A percentile compares a stretch with the other conserved stretches of the same genome.
These are phyloP conservation scores for Meyerozyma sp. DNA, from an alignment of 1,139 yeast species.

Conservation along the genomic window DNA sequence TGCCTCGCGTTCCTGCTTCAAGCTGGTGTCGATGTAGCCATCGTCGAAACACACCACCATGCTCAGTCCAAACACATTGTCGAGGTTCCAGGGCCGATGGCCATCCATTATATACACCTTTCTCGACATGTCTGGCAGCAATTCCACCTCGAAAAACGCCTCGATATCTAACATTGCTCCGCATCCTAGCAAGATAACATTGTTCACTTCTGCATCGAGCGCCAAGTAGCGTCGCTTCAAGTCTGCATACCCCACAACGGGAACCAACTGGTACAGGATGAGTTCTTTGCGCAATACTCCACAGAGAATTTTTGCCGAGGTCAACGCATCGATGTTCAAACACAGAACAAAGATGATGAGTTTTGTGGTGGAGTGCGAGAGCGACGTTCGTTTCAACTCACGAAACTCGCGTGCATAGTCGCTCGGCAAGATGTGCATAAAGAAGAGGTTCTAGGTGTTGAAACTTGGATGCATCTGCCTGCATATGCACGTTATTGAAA, in stretches of 20 bases:
- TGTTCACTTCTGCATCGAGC: constrained; percentile 72
- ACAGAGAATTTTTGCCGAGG: constrained; percentile 78
- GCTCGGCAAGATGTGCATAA: constrained; percentile 61
- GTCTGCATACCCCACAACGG: constrained; percentile 91
- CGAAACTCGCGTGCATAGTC: constrained; percentile 57
- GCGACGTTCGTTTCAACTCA: constrained; percentile 54
- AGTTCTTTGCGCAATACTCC: constrained; percentile 70
- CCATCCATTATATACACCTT: constrained; percentile 82
- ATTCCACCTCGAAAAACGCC: constrained; percentile 64
- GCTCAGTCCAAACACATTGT: constrained; percentile 84
- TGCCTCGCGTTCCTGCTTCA: constrained; percentile 49
- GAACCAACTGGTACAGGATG: constrained; percentile 83
- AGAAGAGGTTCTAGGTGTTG: background rate
- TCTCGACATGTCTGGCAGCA: constrained; percentile 24
- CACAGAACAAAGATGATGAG: constrained; percentile 87
- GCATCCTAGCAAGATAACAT: constrained; percentile 81
- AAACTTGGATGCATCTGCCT: background rate
- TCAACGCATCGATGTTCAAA: constrained; percentile 84
- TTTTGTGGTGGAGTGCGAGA: constrained; percentile 87
- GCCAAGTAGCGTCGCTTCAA: constrained; percentile 56
- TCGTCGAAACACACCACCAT: constrained; percentile 83
- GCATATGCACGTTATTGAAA: background rate
- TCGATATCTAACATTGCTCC: constrained; percentile 94
- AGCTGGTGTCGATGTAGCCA: constrained; percentile 60
- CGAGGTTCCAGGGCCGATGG: constrained; percentile 94